Base-by-base conservation (phyloP, 192 early-diverging fungal genomes). In the Thamnidium elegans region DNA sequence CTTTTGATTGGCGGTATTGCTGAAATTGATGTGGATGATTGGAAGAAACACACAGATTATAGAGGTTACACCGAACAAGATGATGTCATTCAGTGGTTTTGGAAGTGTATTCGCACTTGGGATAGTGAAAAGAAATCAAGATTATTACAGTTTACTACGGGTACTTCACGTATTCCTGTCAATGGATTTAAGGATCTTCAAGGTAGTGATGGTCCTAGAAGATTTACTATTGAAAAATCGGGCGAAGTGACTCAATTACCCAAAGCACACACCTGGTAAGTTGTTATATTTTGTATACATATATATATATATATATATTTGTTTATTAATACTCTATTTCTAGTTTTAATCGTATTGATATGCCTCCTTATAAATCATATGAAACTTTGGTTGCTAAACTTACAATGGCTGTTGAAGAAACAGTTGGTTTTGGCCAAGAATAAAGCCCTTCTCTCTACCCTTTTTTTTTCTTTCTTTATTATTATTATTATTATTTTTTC, bases 131-230 rank as follows among this genome's bases (percentile, higher is more conserved):
- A 95, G 89, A 92, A 92, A 73, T 87, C 92, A 7, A 89, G 95
- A 55, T 67, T 99, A 65, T 82, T 99, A 46, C 96, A 99, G 80
- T 99, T 99, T 76, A 93, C 95, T 1, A 99, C 96, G 6, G 96
- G 96, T 31, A 99, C 96, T 0, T 96, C 93, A 14, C 89, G 96
- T 42, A 96, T 99, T 65, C 96, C 96, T 9, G 95, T 99, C 70
- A 99, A 97, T 64, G 96, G 96, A 6, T 99, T 99, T 78, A 99
- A 96, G 71, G 96, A 99, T 70, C 74, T 99, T 47, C 96, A 99
- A 77, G 96, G 96, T 36, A 89, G 86, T 66, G 96, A 99, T 75
- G 96, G 96, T 0, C 96, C 96, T 4, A 79, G 96, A 44, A 80
- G 92, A 42, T 99, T 99, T 70, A 96, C 94, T 0, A 92, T 99